phyloP scores from a whole-genome alignment of 1,284 basidiomycete genomes.

The Cutaneotrichosporon sp. region DNA sequence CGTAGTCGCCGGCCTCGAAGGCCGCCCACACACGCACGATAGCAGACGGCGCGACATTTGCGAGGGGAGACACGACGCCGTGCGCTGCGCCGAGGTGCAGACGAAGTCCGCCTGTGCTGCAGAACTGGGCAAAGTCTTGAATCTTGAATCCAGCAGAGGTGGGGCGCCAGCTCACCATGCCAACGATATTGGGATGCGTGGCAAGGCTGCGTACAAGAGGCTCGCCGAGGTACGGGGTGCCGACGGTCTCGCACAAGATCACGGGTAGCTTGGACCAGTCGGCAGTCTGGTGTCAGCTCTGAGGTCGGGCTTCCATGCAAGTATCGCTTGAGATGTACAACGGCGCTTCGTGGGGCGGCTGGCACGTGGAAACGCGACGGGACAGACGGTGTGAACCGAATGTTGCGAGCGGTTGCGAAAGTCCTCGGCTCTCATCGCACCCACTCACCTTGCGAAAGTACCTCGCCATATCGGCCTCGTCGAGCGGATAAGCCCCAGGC shows the following conservation, averaged over 20 bases:
- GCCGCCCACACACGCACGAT: not conserved
- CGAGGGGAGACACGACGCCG: not conserved
- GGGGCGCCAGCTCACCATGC: not conserved
- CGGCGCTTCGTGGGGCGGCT: too few relatives aligned
- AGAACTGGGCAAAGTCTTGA: not conserved
- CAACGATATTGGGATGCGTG: not conserved
- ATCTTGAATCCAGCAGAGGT: not conserved
- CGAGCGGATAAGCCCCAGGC: not conserved
- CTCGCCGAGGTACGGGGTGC: not conserved
- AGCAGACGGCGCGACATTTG: not conserved
- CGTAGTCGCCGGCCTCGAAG: not conserved
- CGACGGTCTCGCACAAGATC: not conserved
- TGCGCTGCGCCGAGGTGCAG: not conserved
- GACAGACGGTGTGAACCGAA: too few relatives aligned
- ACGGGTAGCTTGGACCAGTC: constrained; percentile 3
- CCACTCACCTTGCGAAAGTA: not conserved
- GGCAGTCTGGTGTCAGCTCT: not conserved
- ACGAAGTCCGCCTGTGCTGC: not conserved
- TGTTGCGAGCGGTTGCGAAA: too few relatives aligned
- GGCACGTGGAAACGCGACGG: too few relatives aligned
- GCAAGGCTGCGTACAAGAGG: not conserved
- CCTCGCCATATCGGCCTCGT: not conserved
- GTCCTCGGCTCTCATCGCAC: not conserved
- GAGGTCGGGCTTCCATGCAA: too few relatives aligned
- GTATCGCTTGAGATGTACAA: too few relatives aligned